Evolutionary conservation across 495 filamentous ascomycete species (phyloP), one percentile per base, ranked within the genome.

Genomic region (Aspergillus affinis): DNA sequence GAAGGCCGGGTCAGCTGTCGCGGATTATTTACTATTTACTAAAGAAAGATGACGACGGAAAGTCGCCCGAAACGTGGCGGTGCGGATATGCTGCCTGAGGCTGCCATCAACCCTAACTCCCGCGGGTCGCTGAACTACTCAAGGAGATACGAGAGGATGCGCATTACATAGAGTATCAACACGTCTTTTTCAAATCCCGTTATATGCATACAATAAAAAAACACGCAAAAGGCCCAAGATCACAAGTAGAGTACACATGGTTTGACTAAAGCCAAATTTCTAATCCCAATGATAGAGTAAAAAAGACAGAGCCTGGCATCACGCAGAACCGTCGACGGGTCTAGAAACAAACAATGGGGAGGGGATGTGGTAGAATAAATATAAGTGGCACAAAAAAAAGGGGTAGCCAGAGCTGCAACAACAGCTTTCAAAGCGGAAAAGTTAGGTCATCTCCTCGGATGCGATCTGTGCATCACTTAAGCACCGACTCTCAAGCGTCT

Each of bases 401-500:
- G 23, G 47, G n/a, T 12, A 18, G 45, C 27, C 48, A 18, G 48
- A 20, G 30, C 12, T 10, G 30, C 9, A 50, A n/a, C 23, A 51
- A 6, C 23, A 44, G 18, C 29, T 15, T 15, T 6, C 2, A 47
- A 47, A 47, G 13, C 13, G 8, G 36, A 47, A 54, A 59, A 51
- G 20, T 27, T 27, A 51, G 20, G 30, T 49, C n/a, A 45, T 45
- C 23, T 48, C 41, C 23, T 55, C 30, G 19, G 55, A 41, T 48
- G 61, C 44, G 60, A 63, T 20, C 29, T 45, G 30, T 61, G 48
- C 51, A 60, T 48, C 51, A 59, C 52, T 62, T 70, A 61, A 9
- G 72, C 69, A 60, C 64, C 41, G 45, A 66, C 63, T 54, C 74
- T 74, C 46, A 82, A 75, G 49, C 80, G 83, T 69, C 84, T 76